Percentiles rank a stretch among this genome's conserved stretches.
Evolutionary conservation across 192 early-diverging fungal species (phyloP).

Genomic region (Rhizophlyctis rosea): DNA sequence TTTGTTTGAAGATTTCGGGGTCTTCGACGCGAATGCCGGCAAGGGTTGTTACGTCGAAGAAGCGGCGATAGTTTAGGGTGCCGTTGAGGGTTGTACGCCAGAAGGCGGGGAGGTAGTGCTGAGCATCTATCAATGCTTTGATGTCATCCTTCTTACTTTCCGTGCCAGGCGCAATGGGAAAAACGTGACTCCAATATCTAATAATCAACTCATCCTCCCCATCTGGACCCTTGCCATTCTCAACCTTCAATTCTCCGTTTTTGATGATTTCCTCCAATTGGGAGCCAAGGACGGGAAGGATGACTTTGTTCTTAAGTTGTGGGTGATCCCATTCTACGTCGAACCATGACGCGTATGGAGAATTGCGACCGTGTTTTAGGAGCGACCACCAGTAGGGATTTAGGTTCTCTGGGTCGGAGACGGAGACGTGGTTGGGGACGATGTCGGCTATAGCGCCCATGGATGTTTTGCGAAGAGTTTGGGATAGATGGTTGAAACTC

Average conservation of each 20-base stretch:
- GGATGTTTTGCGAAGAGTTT: slow-evolving; percentile 4
- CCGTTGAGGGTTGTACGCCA: slow-evolving; percentile 22
- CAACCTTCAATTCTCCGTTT: slow-evolving; percentile 14
- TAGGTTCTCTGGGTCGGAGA: slow-evolving; percentile 28
- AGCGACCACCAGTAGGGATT: slow-evolving; percentile 31
- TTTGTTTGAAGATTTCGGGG: slow-evolving; percentile 14
- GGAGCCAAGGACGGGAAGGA: slow-evolving; percentile 22
- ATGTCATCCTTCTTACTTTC: slow-evolving; percentile 21
- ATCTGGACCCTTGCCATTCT: slow-evolving; percentile 12
- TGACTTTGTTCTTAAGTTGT: slow-evolving; percentile 14
- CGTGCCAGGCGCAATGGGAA: slow-evolving; percentile 22
- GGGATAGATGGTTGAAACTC: slow-evolving; percentile 9
- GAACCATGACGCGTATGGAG: slow-evolving; percentile 20
- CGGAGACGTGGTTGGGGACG: slow-evolving; percentile 31
- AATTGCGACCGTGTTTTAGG: slow-evolving; percentile 15
- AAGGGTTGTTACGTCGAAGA: slow-evolving; percentile 29
- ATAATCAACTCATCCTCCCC: slow-evolving; percentile 13
- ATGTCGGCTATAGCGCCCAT: slow-evolving; percentile 25
- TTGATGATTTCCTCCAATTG: slow-evolving; percentile 14
- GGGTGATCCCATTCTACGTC: slow-evolving; percentile 30
- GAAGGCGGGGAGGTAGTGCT: slow-evolving; percentile 22
- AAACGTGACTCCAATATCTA: slow-evolving; percentile 24
- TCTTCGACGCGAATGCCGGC: slow-evolving; percentile 29
- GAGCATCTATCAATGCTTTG: slow-evolving; percentile 13
- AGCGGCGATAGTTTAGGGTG: slow-evolving; percentile 28